Conservation (phyloP, 768 basidiomycete species). For the Asterophora lycoperdoides region DNA sequence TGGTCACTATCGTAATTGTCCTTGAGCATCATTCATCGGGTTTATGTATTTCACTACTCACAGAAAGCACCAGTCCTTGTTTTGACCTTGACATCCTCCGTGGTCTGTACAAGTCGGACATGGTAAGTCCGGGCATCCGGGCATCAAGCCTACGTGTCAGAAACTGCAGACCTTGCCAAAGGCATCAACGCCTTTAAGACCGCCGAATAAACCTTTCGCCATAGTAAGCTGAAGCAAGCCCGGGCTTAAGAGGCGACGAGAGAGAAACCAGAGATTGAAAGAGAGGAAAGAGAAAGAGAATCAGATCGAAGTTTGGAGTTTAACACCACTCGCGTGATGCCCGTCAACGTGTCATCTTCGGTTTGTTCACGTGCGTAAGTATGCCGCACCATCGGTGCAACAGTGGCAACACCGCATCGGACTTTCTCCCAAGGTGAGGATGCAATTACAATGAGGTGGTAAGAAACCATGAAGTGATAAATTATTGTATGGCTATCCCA, state of each 20-base stretch:
- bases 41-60: slow-evolving; percentile 35
- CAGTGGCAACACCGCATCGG: slow-evolving; percentile 17
- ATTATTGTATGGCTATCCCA: too few relatives aligned
- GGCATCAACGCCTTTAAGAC: slow-evolving; percentile 91
- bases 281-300: slow-evolving; percentile 10
- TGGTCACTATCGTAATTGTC: slow-evolving; percentile 60
- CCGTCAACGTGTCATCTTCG: slow-evolving; percentile 32
- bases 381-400: too few relatives aligned
- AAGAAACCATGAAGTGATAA: too few relatives aligned
- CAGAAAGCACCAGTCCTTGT: slow-evolving; percentile 90
- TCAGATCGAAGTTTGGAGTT: slow-evolving; percentile 9
- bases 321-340: slow-evolving; percentile 16
- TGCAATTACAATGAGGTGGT: too few relatives aligned
- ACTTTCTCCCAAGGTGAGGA: slow-evolving; percentile 22
- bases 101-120: slow-evolving; percentile 58
- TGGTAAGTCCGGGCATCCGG: slow-evolving; percentile 2
- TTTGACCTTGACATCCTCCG: slow-evolving; percentile 99
- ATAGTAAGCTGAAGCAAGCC: slow-evolving; percentile 41
- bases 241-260: slow-evolving; percentile 24
- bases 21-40: slow-evolving; percentile 2
- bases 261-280: slow-evolving; percentile 22
- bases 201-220: slow-evolving; percentile 74
- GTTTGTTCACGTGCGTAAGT: slow-evolving; percentile 19
- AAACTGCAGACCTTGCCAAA: slow-evolving; percentile 85
- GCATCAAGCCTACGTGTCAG: slow-evolving; percentile 9